Conservation (phyloP, 108 stramenopile genomes). For the Skeletonema costatum region DNA sequence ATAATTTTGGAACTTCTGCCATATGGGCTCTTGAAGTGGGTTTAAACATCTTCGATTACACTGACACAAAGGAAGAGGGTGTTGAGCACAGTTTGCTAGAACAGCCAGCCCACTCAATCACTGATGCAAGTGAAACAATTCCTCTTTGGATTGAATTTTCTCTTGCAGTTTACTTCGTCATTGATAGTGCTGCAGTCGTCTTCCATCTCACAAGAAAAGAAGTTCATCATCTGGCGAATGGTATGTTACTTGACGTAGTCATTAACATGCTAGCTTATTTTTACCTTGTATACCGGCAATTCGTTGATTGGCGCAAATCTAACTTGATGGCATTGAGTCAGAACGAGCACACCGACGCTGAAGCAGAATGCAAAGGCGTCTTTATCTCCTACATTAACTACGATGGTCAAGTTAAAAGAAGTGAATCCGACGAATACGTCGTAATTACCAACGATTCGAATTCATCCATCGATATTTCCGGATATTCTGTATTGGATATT, state of each 20-base stretch:
- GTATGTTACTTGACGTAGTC: slow-evolving; percentile 17
- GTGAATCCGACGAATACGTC: too few relatives aligned
- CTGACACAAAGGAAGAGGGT: neutral
- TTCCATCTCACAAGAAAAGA: slow-evolving; percentile 10
- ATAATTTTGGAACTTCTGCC: slow-evolving; percentile 20
- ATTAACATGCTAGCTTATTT: slow-evolving; percentile 6
- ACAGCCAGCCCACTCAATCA: neutral
- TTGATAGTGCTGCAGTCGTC: neutral
- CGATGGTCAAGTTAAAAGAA: too few relatives aligned
- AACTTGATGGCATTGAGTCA: neutral
- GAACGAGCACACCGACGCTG: too few relatives aligned
- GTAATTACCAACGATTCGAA: too few relatives aligned
- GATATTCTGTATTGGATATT: too few relatives aligned
- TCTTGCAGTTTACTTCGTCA: slow-evolving; percentile 20
- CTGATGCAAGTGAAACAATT: neutral
- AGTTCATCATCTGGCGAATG: slow-evolving; percentile 9
- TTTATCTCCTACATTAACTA: too few relatives aligned
- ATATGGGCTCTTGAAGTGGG: slow-evolving; percentile 23
- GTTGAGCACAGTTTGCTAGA: neutral
- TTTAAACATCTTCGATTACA: slow-evolving; percentile 18
- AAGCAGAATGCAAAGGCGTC: too few relatives aligned
- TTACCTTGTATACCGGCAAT: slow-evolving; percentile 20
- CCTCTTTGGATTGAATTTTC: slow-evolving; percentile 25
- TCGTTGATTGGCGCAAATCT: slow-evolving; percentile 3
- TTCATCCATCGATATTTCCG: too few relatives aligned